Evolutionary conservation across 192 early-diverging fungal species (phyloP).

Genomic region (Coemansia umbellata): DNA sequence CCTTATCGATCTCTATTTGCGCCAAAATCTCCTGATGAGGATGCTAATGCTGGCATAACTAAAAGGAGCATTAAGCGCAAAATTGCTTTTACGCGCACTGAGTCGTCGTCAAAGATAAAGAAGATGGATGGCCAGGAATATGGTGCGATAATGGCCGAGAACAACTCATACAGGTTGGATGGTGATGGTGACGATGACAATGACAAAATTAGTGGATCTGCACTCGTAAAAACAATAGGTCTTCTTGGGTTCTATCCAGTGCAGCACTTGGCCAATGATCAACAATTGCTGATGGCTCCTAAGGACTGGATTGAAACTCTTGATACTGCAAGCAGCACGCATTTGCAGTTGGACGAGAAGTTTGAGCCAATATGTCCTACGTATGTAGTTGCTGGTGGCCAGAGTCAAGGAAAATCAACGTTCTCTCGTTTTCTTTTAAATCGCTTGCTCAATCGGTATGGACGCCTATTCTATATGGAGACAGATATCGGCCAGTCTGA

Average conservation of each 20-base stretch:
- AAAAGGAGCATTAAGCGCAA: conserved; percentile 19
- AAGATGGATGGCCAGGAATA: background rate
- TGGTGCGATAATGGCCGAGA: background rate
- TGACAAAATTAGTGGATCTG: conserved; percentile 5
- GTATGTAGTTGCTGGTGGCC: conserved; percentile 68
- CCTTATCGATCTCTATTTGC: conserved; percentile 27
- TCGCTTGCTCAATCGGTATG: conserved; percentile 64
- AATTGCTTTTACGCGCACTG: conserved; percentile 1
- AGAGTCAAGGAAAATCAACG: conserved; percentile 88
- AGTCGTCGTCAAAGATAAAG: background rate
- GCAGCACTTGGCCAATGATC: conserved; percentile 15
- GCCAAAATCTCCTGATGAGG: conserved; percentile 14
- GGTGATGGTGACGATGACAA: conserved; percentile 9
- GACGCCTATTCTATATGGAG: conserved; percentile 78
- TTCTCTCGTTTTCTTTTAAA: conserved; percentile 77
- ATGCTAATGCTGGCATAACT: conserved; percentile 3
- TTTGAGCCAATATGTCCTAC: conserved; percentile 50
- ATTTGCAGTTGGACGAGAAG: conserved; percentile 24
- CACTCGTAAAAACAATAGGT: conserved; percentile 6
- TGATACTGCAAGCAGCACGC: conserved; percentile 18
- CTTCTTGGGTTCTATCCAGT: conserved; percentile 22
- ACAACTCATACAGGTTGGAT: no score
- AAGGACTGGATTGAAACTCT: conserved; percentile 31
- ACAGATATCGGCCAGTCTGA: conserved; percentile 92
- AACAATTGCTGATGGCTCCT: conserved; percentile 39